Conservation (phyloP, 768 basidiomycete genomes). For the Pleurotus eryngii region DNA sequence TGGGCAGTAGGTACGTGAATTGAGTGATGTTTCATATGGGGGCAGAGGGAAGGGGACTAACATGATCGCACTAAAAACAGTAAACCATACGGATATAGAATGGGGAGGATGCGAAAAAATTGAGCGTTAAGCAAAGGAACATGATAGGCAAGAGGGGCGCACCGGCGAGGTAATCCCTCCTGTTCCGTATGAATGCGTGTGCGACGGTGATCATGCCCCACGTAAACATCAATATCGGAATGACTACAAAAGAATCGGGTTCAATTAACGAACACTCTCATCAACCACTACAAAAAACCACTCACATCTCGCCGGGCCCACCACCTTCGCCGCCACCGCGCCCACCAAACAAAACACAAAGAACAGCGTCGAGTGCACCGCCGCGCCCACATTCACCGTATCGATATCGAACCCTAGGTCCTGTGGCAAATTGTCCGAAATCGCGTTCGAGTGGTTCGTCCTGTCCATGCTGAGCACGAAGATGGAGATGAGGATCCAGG, state of each 20-base stretch:
- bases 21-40: not conserved
- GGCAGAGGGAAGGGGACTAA: not conserved
- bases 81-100: no score
- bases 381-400: constrained; percentile 2
- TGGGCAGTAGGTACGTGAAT: not conserved
- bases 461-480: constrained; percentile 6
- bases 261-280: not conserved
- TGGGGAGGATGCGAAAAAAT: not conserved
- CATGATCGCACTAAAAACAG: not conserved
- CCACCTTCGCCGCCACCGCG: not conserved
- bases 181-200: constrained; percentile 3
- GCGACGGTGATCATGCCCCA: not conserved
- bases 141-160: not conserved
- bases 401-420: constrained; percentile 3
- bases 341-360: constrained; percentile 7
- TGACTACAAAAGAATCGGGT: not conserved
- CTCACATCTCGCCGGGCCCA: constrained; percentile 1
- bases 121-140: not conserved
- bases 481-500: not conserved
- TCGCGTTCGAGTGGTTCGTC: constrained; percentile 5
- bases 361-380: constrained; percentile 4
- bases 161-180: constrained; percentile 3
- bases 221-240: constrained; percentile 2
- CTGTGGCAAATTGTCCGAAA: constrained; percentile 1
- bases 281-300: not conserved